A percentile compares a stretch with the other conserved stretches of the same genome.
Evolutionary conservation across 495 filamentous ascomycete species (phyloP).

Genomic region (Xylaria palmicola): DNA sequence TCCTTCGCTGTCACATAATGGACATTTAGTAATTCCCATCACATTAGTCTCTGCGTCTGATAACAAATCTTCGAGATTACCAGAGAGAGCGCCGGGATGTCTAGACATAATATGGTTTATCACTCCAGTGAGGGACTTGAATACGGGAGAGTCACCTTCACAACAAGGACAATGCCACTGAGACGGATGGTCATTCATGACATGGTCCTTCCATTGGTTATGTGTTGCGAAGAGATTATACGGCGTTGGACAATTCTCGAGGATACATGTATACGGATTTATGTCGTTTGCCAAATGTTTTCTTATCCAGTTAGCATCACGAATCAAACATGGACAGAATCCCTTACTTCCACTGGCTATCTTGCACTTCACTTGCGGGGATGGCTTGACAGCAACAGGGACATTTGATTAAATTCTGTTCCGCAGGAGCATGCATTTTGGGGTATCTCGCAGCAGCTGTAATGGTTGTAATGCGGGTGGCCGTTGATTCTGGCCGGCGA

Average conservation of each 20-base stretch:
- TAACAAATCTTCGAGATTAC: no score
- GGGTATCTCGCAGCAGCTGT: not conserved
- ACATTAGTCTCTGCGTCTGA: no score
- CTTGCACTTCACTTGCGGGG: not conserved
- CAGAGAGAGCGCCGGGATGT: no score
- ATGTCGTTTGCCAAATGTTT: not conserved
- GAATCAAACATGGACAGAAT: not conserved
- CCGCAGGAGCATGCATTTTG: not conserved
- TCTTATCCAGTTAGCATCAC: not conserved
- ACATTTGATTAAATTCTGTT: not conserved
- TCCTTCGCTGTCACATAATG: no score
- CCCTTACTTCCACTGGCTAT: no score
- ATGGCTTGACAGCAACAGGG: not conserved
- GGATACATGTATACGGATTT: not conserved
- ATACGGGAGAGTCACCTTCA: no score
- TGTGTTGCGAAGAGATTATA: not conserved
- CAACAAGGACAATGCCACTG: not conserved
- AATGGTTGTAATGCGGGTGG: not conserved
- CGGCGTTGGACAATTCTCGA: not conserved
- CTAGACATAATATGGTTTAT: no score
- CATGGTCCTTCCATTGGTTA: not conserved
- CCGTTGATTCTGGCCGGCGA: not conserved
- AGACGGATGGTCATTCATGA: not conserved
- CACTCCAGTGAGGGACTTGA: no score
- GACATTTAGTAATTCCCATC: no score